Percentiles rank a stretch among this genome's conserved stretches.
Conservation (phyloP, 2,329 filamentous ascomycete genomes). For the Claviceps pusilla region DNA sequence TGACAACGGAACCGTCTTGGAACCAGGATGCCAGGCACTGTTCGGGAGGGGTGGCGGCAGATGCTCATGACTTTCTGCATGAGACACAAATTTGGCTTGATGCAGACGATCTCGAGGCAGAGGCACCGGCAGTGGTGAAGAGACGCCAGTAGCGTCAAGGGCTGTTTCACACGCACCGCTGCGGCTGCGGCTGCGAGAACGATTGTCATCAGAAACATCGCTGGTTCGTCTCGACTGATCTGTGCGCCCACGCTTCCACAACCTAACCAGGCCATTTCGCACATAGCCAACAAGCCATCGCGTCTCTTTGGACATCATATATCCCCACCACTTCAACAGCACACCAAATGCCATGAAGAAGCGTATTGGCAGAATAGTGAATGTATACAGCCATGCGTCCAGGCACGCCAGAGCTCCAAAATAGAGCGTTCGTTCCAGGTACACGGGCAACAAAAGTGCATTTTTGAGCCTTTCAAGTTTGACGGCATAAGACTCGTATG, state of each 20-base stretch:
- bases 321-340: constrained; percentile 62
- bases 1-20: constrained; percentile 21
- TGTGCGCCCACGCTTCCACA: constrained; percentile 51
- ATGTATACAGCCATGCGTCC: constrained; percentile 91
- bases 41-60: constrained; percentile 8
- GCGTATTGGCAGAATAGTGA: constrained; percentile 83
- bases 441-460: constrained; percentile 66
- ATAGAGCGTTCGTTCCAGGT: constrained; percentile 68
- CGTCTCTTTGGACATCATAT: constrained; percentile 55
- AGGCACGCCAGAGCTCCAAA: constrained; percentile 87
- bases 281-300: constrained; percentile 62
- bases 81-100: not conserved
- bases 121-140: constrained; percentile 1
- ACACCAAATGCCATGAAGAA: constrained; percentile 71
- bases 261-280: constrained; percentile 60
- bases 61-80: constrained; percentile 2
- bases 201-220: constrained; percentile 22
- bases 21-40: constrained; percentile 11
- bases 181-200: constrained; percentile 21
- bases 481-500: constrained; percentile 82
- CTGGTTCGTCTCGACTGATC: constrained; percentile 21
- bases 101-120: constrained; percentile 3
- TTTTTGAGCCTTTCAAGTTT: constrained; percentile 88
- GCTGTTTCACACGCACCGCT: constrained; percentile 20
- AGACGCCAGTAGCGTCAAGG: constrained; percentile 4